A percentile compares a stretch with the other conserved stretches of the same genome.
These are phyloP conservation scores for Apophysomyces variabilis DNA, from an alignment of 371 early-diverging fungal genomes.

Conservation along the genomic window DNA sequence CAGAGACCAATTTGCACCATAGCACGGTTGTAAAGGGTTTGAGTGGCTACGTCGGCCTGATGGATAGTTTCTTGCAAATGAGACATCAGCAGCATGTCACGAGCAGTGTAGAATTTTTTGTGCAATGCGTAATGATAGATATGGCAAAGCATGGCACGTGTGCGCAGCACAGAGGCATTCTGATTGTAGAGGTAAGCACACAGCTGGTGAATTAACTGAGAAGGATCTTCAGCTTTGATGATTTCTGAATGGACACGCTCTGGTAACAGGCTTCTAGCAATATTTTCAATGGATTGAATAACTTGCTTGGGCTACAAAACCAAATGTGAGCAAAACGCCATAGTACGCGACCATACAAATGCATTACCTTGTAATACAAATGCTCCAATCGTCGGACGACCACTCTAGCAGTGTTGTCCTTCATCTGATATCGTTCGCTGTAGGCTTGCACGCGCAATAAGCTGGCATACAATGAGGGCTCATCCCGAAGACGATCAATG, in stretches of 20 bases:
- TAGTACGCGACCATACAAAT: neutral
- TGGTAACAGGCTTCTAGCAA: slow-evolving; percentile 42
- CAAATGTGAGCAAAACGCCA: neutral
- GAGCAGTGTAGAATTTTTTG: slow-evolving; percentile 90
- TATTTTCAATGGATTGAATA: slow-evolving; percentile 52
- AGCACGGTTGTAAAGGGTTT: slow-evolving; percentile 95
- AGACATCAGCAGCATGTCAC: slow-evolving; percentile 97
- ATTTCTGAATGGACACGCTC: slow-evolving; percentile 44
- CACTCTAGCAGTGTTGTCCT: slow-evolving; percentile 69
- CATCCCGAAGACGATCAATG: slow-evolving; percentile 92
- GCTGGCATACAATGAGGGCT: slow-evolving; percentile 83
- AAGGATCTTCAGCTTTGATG: slow-evolving; percentile 55
- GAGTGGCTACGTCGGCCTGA: slow-evolving; percentile 91
- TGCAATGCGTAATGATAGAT: slow-evolving; percentile 96
- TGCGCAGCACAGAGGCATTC: slow-evolving; percentile 81
- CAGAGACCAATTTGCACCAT: slow-evolving; percentile 96
- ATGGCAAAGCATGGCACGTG: slow-evolving; percentile 96
- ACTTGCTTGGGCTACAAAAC: slow-evolving; percentile 54
- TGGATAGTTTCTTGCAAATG: slow-evolving; percentile 94
- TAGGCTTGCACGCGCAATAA: slow-evolving; percentile 89
- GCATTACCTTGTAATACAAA: slow-evolving; percentile 87
- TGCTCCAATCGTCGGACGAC: slow-evolving; percentile 93
- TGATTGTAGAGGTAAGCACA: slow-evolving; percentile 92
- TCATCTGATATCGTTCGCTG: slow-evolving; percentile 66
- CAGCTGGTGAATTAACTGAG: slow-evolving; percentile 74